These are phyloP conservation scores for Rhizophora apiculata DNA, from an alignment of 345 rosid species.

Conservation along the genomic window DNA sequence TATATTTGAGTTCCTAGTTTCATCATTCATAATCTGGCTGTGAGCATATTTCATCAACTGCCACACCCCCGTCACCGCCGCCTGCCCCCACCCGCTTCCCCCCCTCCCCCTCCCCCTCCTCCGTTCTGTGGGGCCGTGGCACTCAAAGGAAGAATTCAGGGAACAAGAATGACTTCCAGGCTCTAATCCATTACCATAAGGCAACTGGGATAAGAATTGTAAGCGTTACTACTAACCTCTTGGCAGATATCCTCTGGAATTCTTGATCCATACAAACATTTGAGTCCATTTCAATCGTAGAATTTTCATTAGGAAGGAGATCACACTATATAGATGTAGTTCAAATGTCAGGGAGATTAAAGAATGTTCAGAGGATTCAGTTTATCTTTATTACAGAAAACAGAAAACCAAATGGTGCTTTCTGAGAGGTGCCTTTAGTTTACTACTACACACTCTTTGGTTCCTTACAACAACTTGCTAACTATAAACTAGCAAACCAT, in stretches of 20 bases:
- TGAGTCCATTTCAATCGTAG: slow-evolving; percentile 10
- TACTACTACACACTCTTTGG: slow-evolving; percentile 14
- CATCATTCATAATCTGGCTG: too few relatives aligned
- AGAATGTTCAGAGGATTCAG: not conserved
- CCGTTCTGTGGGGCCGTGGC: too few relatives aligned
- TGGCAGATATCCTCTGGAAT: slow-evolving; percentile 2
- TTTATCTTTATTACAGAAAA: too few relatives aligned
- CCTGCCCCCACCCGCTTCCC: too few relatives aligned
- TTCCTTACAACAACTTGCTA: slow-evolving; percentile 19
- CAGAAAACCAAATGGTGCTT: not conserved
- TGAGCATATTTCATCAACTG: too few relatives aligned
- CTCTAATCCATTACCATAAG: not conserved
- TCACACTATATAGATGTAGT: not conserved
- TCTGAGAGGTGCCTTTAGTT: slow-evolving; percentile 1
- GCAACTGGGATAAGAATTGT: too few relatives aligned
- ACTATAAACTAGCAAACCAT: slow-evolving; percentile 7
- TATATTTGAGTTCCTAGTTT: too few relatives aligned
- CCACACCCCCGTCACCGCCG: too few relatives aligned
- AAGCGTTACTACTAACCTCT: slow-evolving; percentile 17
- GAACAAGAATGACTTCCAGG: not conserved
- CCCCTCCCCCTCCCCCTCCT: too few relatives aligned
- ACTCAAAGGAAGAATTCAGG: not conserved
- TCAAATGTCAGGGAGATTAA: not conserved
- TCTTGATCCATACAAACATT: not conserved
- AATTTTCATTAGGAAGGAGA: not conserved